Evolutionary conservation across 2,329 filamentous ascomycete genomes (phyloP), one percentile per base, ranked within the genome.

Genomic region (Aureobasidium sp.): DNA sequence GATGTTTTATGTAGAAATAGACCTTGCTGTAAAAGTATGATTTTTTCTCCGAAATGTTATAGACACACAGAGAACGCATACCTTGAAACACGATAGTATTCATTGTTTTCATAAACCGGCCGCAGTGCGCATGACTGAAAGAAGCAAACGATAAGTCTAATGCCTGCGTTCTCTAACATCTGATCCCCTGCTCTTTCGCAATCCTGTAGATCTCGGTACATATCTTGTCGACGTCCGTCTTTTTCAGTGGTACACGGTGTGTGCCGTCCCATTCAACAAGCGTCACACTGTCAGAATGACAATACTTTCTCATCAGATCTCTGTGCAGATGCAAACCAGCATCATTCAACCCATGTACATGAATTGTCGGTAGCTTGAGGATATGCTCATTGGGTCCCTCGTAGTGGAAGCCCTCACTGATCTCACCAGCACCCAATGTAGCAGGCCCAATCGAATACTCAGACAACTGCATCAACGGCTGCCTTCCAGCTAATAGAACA

Each of bases 251-350:
- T 53, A 93, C 77, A 6, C 89, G 76, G 71, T 93, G 89, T 1
- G 79, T 80, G 0, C 87, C 89, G 62, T 89, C 82, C 89, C 89
- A 92, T 71, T 91, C 86, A 1, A 92, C 72, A 49, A 91, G 64
- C 42, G 74, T 79, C 6, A 81, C 76, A 2, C 76, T 83, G 0
- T 77, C 79, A 11, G 76, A 69, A 55, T 83, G 78, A 69, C 85
- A 89, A 70, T 87, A 91, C 57, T 82, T 73, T 9, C 82, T 72
- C 56, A 84, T 69, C 66, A 87, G 68, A 69, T 79, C 75, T 61
- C 80, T 74, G 70, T 89, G 87, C 48, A 83, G 73, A 63, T 82
- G 75, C 27, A 91, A 68, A 0, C 84, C 85, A 0, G 80, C 77
- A 72, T 88, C 85, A 20, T 76, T 75, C 64, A 85, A 66, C 0